Evolutionary conservation across 306 rosid species (phyloP), one percentile per base, ranked within the genome.

Genomic region (Fragaria nilgerrensis): DNA sequence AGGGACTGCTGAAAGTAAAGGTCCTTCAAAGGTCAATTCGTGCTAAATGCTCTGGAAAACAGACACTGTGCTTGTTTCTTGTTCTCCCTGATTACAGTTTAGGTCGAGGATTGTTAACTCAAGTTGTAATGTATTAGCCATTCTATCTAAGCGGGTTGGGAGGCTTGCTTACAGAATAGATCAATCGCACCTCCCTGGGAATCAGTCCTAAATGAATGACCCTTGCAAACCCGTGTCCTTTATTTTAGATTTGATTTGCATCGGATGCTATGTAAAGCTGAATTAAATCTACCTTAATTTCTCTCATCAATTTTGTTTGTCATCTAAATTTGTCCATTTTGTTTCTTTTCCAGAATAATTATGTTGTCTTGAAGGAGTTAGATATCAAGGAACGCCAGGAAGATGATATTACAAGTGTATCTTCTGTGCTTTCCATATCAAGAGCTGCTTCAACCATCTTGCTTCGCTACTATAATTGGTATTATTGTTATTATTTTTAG

Each of bases 301-400:
- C n/a, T 55, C 34, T 23, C 17, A 25, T 14, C 2, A 12, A 44
- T 22, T 69, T 27, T 14, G 68, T 29, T 13, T 16, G 0, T 43
- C 74, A 7, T 4, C 49, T 44, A 23, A 17, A n/a, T 10, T 34
- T 72, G 39, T 34, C 29, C 32, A 1, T 62, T 29, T 2, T 37
- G 14, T 73, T 73, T 58, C 36, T 49, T 2, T 79, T 81, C 74
- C 89, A 91, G 96, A 87, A 81, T 85, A 91, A 86, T 56, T 91
- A 73, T 27, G 83, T 87, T 11, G 65, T 91, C 72, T 82, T 89
- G 84, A 86, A 58, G 80, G 96, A 91, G 67, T 70, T 66, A n/a
- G 96, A 89, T 79, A 86, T 89, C 78, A 84, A 58, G 44, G 88
- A 82, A 59, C 85, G 82, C n/a, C 93, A 89, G 71, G 93, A 87